Base-by-base conservation (phyloP, 192 early-diverging fungal species). In the Entophlyctis helioformis region DNA sequence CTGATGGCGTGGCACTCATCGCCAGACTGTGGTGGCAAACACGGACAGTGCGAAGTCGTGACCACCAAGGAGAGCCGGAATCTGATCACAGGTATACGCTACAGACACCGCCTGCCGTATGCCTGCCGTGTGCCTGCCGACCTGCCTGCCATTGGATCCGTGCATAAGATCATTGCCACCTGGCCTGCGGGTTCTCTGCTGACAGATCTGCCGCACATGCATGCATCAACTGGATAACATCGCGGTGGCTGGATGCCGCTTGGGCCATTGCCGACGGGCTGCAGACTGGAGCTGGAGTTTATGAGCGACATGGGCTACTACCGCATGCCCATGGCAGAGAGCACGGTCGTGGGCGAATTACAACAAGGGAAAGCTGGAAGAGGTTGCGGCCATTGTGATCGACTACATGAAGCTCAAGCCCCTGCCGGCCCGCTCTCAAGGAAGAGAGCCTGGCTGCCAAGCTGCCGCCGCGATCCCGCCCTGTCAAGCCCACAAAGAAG, bases 371-470 rank as follows among this genome's bases (percentile, higher is more conserved):
- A n/a, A 32, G 24, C 35, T 62, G 12, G 46, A 47, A 39, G 43
- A 29, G 22, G n/a, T 61, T 3, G 59, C 54, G 24, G 41, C 29
- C 9, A n/a, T 24, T 19, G 43, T 61, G 13, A 37, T 52, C 5
- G 34, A 46, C 39, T 53, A 32, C 26, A 36, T 39, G 41, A 39
- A 39, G 9, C 27, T 62, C 9, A 56, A 51, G 44, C 34, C 44
- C 29, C 24, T 62, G 48, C 60, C 60, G 20, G 54, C 56, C 5
- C 45, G 49, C 49, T n/a, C 45, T 62, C 44, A 45, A 52, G 28
- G 60, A 62, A 39, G 60, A 55, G 44, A 36, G 48, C 23, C 24
- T 61, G 28, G 51, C n/a, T n/a, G n/a, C n/a, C n/a, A n/a, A n/a
- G n/a, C n/a, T n/a, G n/a, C n/a, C n/a, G n/a, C n/a, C n/a, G n/a